These are phyloP conservation scores for Globisporangium nodosum DNA, from an alignment of 352 stramenopile species.

Conservation along the genomic window DNA sequence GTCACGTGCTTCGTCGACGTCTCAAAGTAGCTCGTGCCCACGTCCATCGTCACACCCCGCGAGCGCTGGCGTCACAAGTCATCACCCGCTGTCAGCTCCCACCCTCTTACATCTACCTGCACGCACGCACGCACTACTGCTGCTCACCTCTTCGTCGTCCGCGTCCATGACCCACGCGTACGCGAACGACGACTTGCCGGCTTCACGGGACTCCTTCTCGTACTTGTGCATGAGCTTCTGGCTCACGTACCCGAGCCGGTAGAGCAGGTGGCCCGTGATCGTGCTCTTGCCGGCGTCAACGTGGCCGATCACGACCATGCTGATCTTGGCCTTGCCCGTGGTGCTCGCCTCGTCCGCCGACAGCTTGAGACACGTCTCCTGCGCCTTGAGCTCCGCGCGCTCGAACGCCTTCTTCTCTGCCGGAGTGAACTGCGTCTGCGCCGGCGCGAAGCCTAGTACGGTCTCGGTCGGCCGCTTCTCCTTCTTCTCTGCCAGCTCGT, in stretches of 20 bases:
- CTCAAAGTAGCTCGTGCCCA: conserved; percentile 92
- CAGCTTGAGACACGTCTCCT: conserved; percentile 42
- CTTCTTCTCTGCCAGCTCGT: conserved; percentile 16
- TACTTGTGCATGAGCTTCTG: conserved; percentile 89
- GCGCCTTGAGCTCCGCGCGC: conserved; percentile 61
- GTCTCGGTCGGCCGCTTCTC: conserved; percentile 17
- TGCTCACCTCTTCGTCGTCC: conserved; percentile 61
- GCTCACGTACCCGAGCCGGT: conserved; percentile 86
- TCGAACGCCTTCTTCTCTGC: conserved; percentile 64
- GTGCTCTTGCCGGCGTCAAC: conserved; percentile 98
- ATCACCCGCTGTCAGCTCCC: conserved; percentile 14
- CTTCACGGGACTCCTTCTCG: conserved; percentile 85
- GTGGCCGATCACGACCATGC: conserved; percentile 95
- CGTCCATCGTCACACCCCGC: conserved; percentile 97
- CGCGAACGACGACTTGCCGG: conserved; percentile 94
- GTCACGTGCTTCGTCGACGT: conserved; percentile 90
- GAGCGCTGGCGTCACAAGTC: conserved; percentile 63
- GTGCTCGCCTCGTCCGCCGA: conserved; percentile 35
- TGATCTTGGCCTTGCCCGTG: conserved; percentile 79
- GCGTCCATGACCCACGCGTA: conserved; percentile 95
- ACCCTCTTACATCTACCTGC: not conserved
- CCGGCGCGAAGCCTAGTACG: conserved; percentile 22
- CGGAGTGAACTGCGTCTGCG: conserved; percentile 45
- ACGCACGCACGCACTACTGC: not conserved
- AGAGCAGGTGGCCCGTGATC: conserved; percentile 94